Percentiles rank a stretch among this genome's conserved stretches.
Evolutionary conservation across 768 basidiomycete species (phyloP).

Genomic region (Gymnopilus junonius): DNA sequence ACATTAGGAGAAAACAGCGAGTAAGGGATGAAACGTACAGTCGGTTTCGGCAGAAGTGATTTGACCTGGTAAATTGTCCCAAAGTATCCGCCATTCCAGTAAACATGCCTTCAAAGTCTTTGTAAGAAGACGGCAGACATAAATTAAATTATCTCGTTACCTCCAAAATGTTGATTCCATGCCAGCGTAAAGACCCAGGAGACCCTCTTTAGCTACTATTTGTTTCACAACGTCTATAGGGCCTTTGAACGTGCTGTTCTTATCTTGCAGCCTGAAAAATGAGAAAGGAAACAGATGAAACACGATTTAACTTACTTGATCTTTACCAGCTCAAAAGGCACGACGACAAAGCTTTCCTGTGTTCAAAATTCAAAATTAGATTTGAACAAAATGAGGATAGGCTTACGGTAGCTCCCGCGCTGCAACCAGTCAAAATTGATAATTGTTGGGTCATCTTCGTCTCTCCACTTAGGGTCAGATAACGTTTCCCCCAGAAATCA

Average conservation of each 20-base stretch:
- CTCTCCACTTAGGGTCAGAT: slow-evolving; percentile 62
- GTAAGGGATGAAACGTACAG: slow-evolving; percentile 50
- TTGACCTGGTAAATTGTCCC: slow-evolving; percentile 89
- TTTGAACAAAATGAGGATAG: neutral
- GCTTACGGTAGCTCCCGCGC: slow-evolving; percentile 85
- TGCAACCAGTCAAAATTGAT: slow-evolving; percentile 90
- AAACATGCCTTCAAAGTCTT: slow-evolving; percentile 60
- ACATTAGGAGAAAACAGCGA: neutral
- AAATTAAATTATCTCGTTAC: slow-evolving; percentile 41
- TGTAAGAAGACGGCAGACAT: slow-evolving; percentile 2
- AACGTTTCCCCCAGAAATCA: slow-evolving; percentile 95
- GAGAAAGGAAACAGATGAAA: neutral
- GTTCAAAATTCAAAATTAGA: neutral
- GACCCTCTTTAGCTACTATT: slow-evolving; percentile 75
- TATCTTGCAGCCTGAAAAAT: slow-evolving; percentile 80
- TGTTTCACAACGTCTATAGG: slow-evolving; percentile 91
- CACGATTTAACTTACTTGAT: slow-evolving; percentile 59
- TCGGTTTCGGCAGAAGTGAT: slow-evolving; percentile 78
- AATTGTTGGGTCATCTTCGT: slow-evolving; percentile 86
- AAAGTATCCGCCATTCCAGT: slow-evolving; percentile 98
- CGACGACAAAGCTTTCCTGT: slow-evolving; percentile 89
- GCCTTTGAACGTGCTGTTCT: slow-evolving; percentile 86
- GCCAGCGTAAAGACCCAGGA: slow-evolving; percentile 87
- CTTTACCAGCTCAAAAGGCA: slow-evolving; percentile 96
- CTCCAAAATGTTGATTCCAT: slow-evolving; percentile 99